These are phyloP conservation scores for Tetrahymena thermophila DNA, from an alignment of 73 alveolate genomes.

Conservation along the genomic window DNA sequence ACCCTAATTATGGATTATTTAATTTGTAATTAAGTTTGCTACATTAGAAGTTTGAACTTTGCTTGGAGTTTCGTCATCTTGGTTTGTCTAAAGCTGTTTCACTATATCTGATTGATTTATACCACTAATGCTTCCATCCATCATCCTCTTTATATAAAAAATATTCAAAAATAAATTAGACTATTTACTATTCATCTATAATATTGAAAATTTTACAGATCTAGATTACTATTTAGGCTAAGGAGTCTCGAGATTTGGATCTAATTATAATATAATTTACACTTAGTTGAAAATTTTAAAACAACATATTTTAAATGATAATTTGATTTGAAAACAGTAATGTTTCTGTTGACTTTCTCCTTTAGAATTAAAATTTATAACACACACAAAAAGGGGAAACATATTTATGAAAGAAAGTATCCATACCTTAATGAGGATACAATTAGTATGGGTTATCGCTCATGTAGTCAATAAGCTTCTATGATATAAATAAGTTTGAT, in stretches of 20 bases:
- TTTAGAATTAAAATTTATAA: too few species aligned
- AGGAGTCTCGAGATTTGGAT: not conserved
- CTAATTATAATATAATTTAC: not conserved
- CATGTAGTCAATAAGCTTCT: not conserved
- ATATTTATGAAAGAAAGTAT: not conserved
- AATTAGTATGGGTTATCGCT: not conserved
- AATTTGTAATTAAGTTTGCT: not conserved
- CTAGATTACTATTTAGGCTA: not conserved
- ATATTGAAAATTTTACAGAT: not conserved
- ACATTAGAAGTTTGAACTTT: not conserved
- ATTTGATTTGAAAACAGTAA: not conserved
- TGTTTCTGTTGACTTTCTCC: not conserved
- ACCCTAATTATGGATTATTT: too few species aligned
- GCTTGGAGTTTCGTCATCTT: not conserved
- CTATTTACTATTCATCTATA: not conserved
- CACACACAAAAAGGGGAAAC: not conserved
- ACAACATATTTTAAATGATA: not conserved
- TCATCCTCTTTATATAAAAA: not conserved
- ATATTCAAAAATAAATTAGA: not conserved
- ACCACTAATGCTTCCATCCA: not conserved
- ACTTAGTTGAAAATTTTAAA: not conserved
- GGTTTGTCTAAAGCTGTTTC: not conserved
- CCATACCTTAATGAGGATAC: not conserved
- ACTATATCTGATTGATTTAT: not conserved
- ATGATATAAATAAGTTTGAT: not conserved